Evolutionary conservation across 1,139 yeast species (phyloP), one percentile per base, ranked within the genome.

Genomic region (Blastobotrys persicus): DNA sequence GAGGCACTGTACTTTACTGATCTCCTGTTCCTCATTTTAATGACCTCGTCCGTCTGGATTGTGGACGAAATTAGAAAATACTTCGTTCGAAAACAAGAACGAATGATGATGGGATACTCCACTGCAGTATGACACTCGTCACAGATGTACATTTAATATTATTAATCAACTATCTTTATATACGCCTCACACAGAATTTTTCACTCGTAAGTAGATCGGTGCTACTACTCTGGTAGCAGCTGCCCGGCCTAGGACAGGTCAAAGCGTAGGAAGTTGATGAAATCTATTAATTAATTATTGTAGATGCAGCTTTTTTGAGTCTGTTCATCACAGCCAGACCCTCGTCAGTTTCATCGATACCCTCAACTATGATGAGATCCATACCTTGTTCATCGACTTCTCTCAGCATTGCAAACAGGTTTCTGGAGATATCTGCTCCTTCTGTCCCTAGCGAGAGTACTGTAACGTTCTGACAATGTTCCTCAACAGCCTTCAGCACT

Each of bases 311-410:
- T 65, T 92, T 92, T 45, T 78, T 74, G 37, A 92, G 73, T 57
- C 98, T 72, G 65, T 92, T 92, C 97, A 92, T 91, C 40, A 92
- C 84, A 0, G 98, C 98, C 49, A 91, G 73, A 0, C 98, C 98
- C 61, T 89, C 94, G 48, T 84, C 75, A 0, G 72, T 66, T 56
- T 83, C 88, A 20, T 74, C 78, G 3, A 88, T 77, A 0, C 92
- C 92, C 61, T 88, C 88, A 0, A 88, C 88, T 42, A 89, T 70
- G 5, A 89, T 86, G 39, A 78, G 54, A 53, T 82, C 86, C 2
- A 80, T 86, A 0, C 72, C 74, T 16, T 67, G 67, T 32, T 66
- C 59, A 61, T 89, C 97, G 14, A 85, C 81, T 45, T 83, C 81
- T 61, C 98, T 75, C 46, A 92, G 73, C 34, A 71, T 66, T 26